Conservation (phyloP, 306 rosid genomes). For the Pachyrhizus erosus region DNA sequence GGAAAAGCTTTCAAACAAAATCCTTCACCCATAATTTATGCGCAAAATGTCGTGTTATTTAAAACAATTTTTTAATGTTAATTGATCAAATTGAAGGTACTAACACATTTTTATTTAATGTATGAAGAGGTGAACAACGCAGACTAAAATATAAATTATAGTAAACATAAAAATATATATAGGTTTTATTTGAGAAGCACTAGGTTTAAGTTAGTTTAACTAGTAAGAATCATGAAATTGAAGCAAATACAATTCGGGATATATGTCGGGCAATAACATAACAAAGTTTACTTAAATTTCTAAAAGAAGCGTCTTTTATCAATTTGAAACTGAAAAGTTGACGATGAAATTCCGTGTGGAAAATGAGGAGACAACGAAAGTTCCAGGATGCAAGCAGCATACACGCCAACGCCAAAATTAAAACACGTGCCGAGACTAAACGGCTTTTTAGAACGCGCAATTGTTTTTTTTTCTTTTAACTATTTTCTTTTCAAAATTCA, state of each 20-base stretch:
- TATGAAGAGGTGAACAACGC: too few relatives aligned
- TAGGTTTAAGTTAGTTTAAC: too few relatives aligned
- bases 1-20: too few relatives aligned
- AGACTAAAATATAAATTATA: too few relatives aligned
- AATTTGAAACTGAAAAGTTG: conserved; percentile 1
- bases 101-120: too few relatives aligned
- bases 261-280: not conserved
- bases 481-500: not conserved
- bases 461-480: not conserved
- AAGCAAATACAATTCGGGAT: not conserved
- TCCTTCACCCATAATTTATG: too few relatives aligned
- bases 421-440: conserved; percentile 20
- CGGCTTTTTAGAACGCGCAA: not conserved
- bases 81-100: too few relatives aligned
- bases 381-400: not conserved
- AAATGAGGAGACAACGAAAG: conserved; percentile 41
- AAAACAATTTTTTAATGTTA: too few relatives aligned
- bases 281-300: not conserved
- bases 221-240: not conserved
- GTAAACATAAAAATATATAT: too few relatives aligned
- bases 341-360: conserved; percentile 35
- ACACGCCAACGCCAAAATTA: conserved; percentile 9
- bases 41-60: too few relatives aligned
- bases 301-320: not conserved
- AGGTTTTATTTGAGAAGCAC: too few relatives aligned